Conservation (phyloP, 2,329 filamentous ascomycete species). For the Aspergillus sp. region DNA sequence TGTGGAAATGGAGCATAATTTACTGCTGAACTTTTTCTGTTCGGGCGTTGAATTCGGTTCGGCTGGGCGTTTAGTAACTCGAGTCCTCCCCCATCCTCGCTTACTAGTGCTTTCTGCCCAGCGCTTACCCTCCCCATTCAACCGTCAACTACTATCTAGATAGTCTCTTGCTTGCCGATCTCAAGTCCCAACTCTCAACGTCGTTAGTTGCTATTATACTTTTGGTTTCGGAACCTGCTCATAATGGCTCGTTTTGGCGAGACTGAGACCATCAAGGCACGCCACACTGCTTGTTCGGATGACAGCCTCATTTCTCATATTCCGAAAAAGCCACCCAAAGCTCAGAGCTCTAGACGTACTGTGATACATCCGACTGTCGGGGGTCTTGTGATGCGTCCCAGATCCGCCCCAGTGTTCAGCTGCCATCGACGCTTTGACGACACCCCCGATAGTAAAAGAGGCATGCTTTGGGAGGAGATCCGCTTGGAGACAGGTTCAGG, state of each 20-base stretch:
- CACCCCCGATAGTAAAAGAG: neutral
- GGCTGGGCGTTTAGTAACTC: neutral
- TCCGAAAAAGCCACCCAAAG: neutral
- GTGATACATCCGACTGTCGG: neutral
- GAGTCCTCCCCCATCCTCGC: neutral
- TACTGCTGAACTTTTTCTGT: neutral
- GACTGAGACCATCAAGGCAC: neutral
- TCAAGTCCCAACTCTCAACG: neutral
- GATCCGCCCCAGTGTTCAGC: constrained; percentile 3
- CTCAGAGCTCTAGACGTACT: constrained; percentile 1
- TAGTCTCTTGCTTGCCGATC: neutral
- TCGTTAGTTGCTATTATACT: neutral
- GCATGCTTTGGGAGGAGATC: neutral
- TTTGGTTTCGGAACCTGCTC: neutral
- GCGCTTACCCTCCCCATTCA: neutral
- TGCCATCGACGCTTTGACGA: constrained; percentile 7
- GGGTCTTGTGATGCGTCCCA: constrained; percentile 5
- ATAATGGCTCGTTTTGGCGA: neutral
- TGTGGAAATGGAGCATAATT: neutral
- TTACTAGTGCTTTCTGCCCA: neutral
- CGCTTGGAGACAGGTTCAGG: neutral
- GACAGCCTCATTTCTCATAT: neutral
- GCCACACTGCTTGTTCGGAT: neutral
- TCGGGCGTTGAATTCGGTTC: neutral
- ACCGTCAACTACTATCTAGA: neutral